Evolutionary conservation across 2,329 filamentous ascomycete species (phyloP).

Genomic region (Acarospora socialis): DNA sequence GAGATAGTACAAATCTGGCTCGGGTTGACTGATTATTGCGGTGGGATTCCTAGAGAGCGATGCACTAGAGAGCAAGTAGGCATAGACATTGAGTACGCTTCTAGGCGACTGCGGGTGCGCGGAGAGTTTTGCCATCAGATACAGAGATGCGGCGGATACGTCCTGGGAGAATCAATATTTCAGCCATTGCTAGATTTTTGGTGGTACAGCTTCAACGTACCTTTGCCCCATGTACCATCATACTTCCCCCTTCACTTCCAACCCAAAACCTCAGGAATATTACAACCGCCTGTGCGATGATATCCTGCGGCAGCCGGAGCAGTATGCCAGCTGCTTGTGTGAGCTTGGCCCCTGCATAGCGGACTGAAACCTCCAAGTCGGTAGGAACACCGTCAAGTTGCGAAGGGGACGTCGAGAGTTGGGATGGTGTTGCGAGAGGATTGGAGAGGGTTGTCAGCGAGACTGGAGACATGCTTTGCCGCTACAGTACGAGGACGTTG

Average conservation of each 20-base stretch:
- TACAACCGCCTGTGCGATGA: constrained; percentile 73
- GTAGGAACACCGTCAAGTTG: constrained; percentile 28
- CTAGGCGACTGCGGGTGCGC: constrained; percentile 61
- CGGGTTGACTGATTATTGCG: constrained; percentile 19
- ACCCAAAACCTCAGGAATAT: constrained; percentile 72
- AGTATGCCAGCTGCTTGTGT: constrained; percentile 46
- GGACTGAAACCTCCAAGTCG: constrained; percentile 29
- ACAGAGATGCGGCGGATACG: constrained; percentile 67
- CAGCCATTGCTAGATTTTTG: neutral
- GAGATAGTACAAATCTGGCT: constrained; percentile 50
- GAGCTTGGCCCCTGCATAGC: constrained; percentile 30
- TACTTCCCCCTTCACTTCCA: constrained; percentile 30
- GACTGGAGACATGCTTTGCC: too few species aligned
- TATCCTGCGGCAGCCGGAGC: constrained; percentile 69
- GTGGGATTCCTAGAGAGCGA: constrained; percentile 30
- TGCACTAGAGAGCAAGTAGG: constrained; percentile 53
- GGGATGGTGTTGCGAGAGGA: constrained; percentile 29
- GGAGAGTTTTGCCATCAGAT: constrained; percentile 70
- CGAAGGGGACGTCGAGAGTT: constrained; percentile 30
- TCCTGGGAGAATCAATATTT: constrained; percentile 46
- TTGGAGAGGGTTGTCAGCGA: too few species aligned
- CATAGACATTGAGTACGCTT: constrained; percentile 72
- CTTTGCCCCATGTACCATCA: constrained; percentile 29
- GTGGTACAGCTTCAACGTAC: constrained; percentile 16
- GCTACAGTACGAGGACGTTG: too few species aligned